A percentile compares a stretch with the other conserved stretches of the same genome.
These are phyloP conservation scores for Penicillium sclerotiorum DNA, from an alignment of 2,329 filamentous ascomycete species.

Conservation along the genomic window DNA sequence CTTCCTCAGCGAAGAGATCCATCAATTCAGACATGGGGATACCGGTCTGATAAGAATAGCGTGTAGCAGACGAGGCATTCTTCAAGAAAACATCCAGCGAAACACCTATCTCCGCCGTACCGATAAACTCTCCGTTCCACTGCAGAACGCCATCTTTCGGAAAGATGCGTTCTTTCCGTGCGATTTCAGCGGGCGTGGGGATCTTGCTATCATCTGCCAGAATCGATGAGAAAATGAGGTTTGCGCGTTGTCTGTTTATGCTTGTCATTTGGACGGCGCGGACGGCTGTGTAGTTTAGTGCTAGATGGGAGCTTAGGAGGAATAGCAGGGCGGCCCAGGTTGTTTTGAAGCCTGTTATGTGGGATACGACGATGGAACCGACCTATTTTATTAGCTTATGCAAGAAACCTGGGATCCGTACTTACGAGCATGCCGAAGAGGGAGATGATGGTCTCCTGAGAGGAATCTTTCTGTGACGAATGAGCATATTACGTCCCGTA, in stretches of 20 bases:
- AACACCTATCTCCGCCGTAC: constrained; percentile 59
- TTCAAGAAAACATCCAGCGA: constrained; percentile 41
- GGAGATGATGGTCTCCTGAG: constrained; percentile 91
- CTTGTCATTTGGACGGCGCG: constrained; percentile 79
- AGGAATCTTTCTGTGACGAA: constrained; percentile 73
- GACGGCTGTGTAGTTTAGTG: constrained; percentile 85
- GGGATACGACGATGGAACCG: constrained; percentile 78
- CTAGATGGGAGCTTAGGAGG: constrained; percentile 75
- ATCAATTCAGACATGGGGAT: constrained; percentile 53
- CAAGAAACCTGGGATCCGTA: neutral
- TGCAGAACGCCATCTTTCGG: constrained; percentile 66
- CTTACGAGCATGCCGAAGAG: constrained; percentile 78
- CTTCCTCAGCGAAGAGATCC: constrained; percentile 53
- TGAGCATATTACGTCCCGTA: neutral
- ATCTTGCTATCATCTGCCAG: constrained; percentile 33
- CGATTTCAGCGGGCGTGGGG: constrained; percentile 67
- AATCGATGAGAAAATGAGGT: constrained; percentile 69
- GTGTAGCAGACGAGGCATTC: constrained; percentile 9
- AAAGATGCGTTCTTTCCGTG: constrained; percentile 61
- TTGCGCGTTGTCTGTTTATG: constrained; percentile 83
- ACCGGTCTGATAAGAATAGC: constrained; percentile 28
- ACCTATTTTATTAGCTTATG: constrained; percentile 43
- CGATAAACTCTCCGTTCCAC: constrained; percentile 58
- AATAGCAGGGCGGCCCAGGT: constrained; percentile 75
- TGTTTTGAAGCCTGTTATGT: constrained; percentile 68